Evolutionary conservation across 1,284 basidiomycete species (phyloP).

Genomic region (Cystobasidiaceae sp.): DNA sequence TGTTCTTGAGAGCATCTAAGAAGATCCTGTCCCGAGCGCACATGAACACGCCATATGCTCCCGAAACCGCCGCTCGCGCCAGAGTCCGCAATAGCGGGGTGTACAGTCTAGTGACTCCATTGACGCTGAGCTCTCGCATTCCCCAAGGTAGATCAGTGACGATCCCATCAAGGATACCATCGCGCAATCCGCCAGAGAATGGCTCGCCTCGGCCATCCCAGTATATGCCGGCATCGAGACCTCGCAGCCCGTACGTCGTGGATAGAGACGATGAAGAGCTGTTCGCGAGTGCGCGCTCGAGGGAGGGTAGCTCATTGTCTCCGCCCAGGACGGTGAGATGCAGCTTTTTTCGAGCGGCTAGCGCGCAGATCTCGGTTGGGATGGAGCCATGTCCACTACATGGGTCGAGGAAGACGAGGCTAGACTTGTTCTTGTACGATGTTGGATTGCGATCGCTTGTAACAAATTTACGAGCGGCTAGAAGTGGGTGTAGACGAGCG

Average conservation of each 20-base stretch:
- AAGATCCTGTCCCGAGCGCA: conserved; percentile 18
- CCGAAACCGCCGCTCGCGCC: background rate
- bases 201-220: conserved; percentile 4
- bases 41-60: conserved; percentile 10
- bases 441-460: background rate
- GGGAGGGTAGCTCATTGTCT: conserved; percentile 16
- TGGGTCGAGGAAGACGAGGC: conserved; percentile 8
- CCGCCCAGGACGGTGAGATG: background rate
- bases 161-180: conserved; percentile 7
- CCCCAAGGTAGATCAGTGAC: conserved; percentile 27
- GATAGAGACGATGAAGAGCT: background rate
- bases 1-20: background rate
- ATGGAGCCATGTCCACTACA: conserved; percentile 21
- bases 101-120: conserved; percentile 6
- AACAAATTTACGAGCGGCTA: too few species aligned
- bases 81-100: conserved; percentile 12
- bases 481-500: background rate
- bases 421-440: too few species aligned
- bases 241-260: background rate
- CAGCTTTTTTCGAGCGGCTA: background rate
- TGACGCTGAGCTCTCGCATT: conserved; percentile 11
- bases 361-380: conserved; percentile 11
- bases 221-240: background rate
- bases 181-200: conserved; percentile 6
- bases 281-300: background rate